Evolutionary conservation across 139 green algal species (phyloP).

Genomic region (Limnomonas spitsbergensis): DNA sequence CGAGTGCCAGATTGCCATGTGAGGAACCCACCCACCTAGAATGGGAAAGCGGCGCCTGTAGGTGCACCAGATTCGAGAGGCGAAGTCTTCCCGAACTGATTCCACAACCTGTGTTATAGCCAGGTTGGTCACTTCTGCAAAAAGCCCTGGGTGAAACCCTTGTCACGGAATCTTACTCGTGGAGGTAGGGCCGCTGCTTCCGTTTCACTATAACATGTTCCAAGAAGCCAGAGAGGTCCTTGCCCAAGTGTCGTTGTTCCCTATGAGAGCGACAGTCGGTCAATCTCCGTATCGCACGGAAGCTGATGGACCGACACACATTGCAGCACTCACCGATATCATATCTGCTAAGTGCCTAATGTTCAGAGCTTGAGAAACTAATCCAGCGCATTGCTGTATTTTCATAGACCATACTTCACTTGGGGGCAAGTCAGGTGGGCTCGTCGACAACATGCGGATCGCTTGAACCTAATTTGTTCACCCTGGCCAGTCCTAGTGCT

Average conservation of each 20-base stretch:
- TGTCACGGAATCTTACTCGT: not conserved
- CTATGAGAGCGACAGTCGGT: too few relatives aligned
- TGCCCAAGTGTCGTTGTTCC: too few relatives aligned
- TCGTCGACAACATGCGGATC: too few relatives aligned
- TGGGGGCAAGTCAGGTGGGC: not conserved
- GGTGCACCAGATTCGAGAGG: conserved; percentile 59
- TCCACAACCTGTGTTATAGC: conserved; percentile 35
- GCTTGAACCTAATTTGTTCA: too few relatives aligned
- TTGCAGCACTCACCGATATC: not conserved
- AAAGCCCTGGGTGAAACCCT: not conserved
- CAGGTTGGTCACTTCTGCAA: not conserved
- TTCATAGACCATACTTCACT: not conserved
- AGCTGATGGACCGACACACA: too few relatives aligned
- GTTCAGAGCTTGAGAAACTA: not conserved
- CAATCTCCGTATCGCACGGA: too few relatives aligned
- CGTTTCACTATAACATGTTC: too few relatives aligned
- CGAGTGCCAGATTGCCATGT: not conserved
- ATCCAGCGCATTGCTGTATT: not conserved
- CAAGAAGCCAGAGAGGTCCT: too few relatives aligned
- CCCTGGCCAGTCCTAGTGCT: too few relatives aligned
- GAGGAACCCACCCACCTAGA: conserved; percentile 32
- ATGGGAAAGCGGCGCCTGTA: conserved; percentile 57
- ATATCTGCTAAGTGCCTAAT: not conserved
- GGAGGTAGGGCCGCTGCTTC: not conserved
- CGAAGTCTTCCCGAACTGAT: conserved; percentile 50